phyloP scores from a whole-genome alignment of 768 basidiomycete genomes.

The Pleurotus tuber-regium region DNA sequence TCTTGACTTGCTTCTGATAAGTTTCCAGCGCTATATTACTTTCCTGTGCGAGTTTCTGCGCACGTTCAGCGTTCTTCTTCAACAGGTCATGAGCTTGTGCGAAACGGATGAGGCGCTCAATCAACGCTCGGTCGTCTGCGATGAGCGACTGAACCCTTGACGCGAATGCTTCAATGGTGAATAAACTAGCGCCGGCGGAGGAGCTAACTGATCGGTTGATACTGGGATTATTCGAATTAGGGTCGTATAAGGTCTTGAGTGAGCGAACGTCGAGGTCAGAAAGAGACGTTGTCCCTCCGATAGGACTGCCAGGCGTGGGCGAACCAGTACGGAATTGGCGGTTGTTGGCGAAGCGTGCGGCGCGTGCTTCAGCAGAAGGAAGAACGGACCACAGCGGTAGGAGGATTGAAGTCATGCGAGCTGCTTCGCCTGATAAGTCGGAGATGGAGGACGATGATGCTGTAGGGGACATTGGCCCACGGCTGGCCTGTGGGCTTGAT shows the following conservation, averaged over 20 bases:
- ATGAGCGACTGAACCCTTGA: slow-evolving; percentile 78
- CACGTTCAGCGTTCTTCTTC: slow-evolving; percentile 90
- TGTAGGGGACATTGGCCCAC: slow-evolving; percentile 11
- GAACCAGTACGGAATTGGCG: slow-evolving; percentile 50
- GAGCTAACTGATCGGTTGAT: slow-evolving; percentile 23
- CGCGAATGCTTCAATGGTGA: slow-evolving; percentile 71
- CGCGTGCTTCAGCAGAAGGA: slow-evolving; percentile 83
- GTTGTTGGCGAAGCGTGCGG: slow-evolving; percentile 51
- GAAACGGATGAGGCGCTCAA: slow-evolving; percentile 80
- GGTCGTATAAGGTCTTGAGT: slow-evolving; percentile 77
- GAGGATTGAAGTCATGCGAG: slow-evolving; percentile 58
- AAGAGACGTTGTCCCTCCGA: slow-evolving; percentile 44
- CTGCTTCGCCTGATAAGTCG: slow-evolving; percentile 39
- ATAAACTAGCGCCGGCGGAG: slow-evolving; percentile 13
- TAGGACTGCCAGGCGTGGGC: slow-evolving; percentile 38
- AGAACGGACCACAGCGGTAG: slow-evolving; percentile 77
- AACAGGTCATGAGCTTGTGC: slow-evolving; percentile 88
- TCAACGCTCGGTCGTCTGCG: slow-evolving; percentile 78
- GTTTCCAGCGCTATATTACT: slow-evolving; percentile 77
- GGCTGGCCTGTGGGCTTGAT: not conserved
- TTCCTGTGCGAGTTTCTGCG: slow-evolving; percentile 87
- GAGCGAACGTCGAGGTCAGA: slow-evolving; percentile 86
- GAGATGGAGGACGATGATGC: slow-evolving; percentile 20
- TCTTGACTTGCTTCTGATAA: slow-evolving; percentile 85
- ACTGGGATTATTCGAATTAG: slow-evolving; percentile 2